Conservation (phyloP, 345 rosid species). For the Viola odorata region DNA sequence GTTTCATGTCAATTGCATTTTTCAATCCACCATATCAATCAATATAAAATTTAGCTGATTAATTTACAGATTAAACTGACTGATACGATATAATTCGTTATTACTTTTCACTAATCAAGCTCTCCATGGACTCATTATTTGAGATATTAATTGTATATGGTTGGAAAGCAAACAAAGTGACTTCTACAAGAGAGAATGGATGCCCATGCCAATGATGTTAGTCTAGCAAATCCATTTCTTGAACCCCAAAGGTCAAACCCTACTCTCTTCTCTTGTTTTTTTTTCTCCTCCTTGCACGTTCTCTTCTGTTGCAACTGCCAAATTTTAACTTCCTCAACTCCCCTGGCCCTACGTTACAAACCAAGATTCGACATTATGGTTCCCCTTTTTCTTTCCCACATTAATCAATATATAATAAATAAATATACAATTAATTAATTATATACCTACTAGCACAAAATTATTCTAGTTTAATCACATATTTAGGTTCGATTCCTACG, state of each 20-base stretch:
- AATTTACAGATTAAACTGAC: too few species aligned
- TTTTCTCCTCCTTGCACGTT: slow-evolving; percentile 28
- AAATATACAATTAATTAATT: too few species aligned
- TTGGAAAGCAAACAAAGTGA: slow-evolving; percentile 20
- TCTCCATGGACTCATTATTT: slow-evolving; percentile 12
- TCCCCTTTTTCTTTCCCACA: slow-evolving; percentile 13
- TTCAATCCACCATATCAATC: too few species aligned
- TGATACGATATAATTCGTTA: too few species aligned
- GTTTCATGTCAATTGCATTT: too few species aligned
- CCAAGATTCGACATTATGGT: slow-evolving; percentile 30
- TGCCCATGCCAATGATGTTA: slow-evolving; percentile 3
- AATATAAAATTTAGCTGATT: background rate
- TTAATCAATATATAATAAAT: too few species aligned
- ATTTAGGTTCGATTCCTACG: too few species aligned
- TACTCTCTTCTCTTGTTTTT: background rate
- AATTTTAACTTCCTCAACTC: slow-evolving; percentile 39
- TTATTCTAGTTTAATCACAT: too few species aligned
- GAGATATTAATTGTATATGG: slow-evolving; percentile 17
- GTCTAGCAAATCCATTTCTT: background rate
- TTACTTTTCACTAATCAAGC: too few species aligned
- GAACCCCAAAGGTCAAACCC: slow-evolving; percentile 41
- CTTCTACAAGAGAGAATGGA: slow-evolving; percentile 21
- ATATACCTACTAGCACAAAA: too few species aligned
- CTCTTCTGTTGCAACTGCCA: slow-evolving; percentile 39
- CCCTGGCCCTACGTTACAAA: slow-evolving; percentile 21